These are phyloP conservation scores for Candida arabinofermentans DNA, from an alignment of 805 yeast species.

Conservation along the genomic window DNA sequence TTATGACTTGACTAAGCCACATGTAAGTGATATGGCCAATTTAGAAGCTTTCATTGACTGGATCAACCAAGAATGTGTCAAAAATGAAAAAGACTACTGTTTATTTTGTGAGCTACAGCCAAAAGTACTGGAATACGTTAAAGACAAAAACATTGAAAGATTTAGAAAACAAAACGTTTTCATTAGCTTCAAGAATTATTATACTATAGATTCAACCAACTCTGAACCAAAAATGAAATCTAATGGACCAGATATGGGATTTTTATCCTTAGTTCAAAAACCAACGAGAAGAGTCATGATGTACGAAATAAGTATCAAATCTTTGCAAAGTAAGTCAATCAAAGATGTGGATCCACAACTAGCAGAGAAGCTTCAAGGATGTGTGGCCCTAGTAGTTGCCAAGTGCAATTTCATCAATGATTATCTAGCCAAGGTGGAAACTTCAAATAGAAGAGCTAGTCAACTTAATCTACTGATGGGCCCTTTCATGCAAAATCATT, in stretches of 20 bases:
- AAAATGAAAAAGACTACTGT: constrained; percentile 21
- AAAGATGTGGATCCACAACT: constrained; percentile 18
- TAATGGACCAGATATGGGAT: constrained; percentile 46
- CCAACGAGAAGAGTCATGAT: constrained; percentile 49
- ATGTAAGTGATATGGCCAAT: constrained; percentile 17
- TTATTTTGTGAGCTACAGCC: constrained; percentile 24
- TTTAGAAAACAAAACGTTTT: constrained; percentile 19
- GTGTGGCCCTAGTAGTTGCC: constrained; percentile 22
- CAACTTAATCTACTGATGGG: constrained; percentile 14
- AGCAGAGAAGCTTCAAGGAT: constrained; percentile 24
- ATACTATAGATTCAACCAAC: constrained; percentile 23
- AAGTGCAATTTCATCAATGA: constrained; percentile 23
- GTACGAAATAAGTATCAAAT: constrained; percentile 47
- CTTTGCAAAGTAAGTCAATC: constrained; percentile 31
- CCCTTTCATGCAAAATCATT: constrained; percentile 6
- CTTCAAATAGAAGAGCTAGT: constrained; percentile 12
- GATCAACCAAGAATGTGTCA: constrained; percentile 17
- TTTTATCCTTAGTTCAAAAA: constrained; percentile 48
- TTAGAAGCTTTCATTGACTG: constrained; percentile 16
- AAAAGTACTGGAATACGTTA: constrained; percentile 20
- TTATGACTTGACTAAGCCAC: constrained; percentile 20
- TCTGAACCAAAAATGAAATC: constrained; percentile 33
- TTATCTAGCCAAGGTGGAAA: constrained; percentile 17
- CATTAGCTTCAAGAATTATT: constrained; percentile 24
- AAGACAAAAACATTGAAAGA: constrained; percentile 21